These are phyloP conservation scores for Diaporthe eres DNA, from an alignment of 2,329 filamentous ascomycete species.

Conservation along the genomic window DNA sequence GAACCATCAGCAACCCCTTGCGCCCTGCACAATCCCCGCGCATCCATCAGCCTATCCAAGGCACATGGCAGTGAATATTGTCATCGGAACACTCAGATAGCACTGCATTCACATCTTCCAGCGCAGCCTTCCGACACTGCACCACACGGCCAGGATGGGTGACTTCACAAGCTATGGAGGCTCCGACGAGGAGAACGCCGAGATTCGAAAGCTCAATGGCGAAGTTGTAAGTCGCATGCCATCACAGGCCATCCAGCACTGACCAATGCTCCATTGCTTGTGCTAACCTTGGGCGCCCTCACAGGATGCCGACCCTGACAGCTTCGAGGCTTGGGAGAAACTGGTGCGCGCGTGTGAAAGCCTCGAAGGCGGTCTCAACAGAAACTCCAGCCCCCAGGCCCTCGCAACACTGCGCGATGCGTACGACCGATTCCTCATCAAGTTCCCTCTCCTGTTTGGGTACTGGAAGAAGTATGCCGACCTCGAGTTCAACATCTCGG, in stretches of 20 bases:
- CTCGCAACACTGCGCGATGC: constrained; percentile 88
- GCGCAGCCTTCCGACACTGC: constrained; percentile 34
- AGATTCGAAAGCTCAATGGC: constrained; percentile 82
- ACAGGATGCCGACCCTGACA: constrained; percentile 81
- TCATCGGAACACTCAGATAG: neutral
- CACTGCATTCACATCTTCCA: constrained; percentile 16
- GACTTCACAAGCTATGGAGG: constrained; percentile 80
- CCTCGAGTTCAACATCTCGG: constrained; percentile 95
- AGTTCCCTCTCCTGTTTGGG: constrained; percentile 95
- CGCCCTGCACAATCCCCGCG: constrained; percentile 7
- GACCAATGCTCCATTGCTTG: neutral
- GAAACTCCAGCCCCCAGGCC: constrained; percentile 95
- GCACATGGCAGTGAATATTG: constrained; percentile 27
- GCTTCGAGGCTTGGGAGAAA: constrained; percentile 96
- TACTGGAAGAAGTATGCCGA: constrained; percentile 99
- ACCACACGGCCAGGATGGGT: constrained; percentile 65
- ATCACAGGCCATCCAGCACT: neutral
- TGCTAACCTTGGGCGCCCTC: constrained; percentile 36
- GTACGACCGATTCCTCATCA: constrained; percentile 93
- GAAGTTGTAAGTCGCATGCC: constrained; percentile 76
- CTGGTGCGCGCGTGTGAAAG: constrained; percentile 85
- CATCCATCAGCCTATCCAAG: constrained; percentile 21
- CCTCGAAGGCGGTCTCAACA: constrained; percentile 93
- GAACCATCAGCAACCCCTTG: constrained; percentile 10
- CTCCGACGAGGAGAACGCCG: constrained; percentile 84